Evolutionary conservation across 352 stramenopile genomes (phyloP).

Genomic region (Phytophthora fragariaefolia): DNA sequence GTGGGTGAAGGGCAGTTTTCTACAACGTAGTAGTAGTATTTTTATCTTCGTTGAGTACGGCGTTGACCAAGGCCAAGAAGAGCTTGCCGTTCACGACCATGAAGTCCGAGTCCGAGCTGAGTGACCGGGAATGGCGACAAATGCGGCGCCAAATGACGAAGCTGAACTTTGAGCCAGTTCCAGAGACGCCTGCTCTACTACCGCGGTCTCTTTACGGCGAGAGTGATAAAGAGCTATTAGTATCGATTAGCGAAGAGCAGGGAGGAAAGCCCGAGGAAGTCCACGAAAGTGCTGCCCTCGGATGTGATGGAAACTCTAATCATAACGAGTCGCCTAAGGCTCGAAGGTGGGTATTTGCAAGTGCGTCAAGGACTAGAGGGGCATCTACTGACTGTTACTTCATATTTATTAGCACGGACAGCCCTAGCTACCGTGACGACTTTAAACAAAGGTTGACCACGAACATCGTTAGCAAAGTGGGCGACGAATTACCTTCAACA

Average conservation of each 20-base stretch:
- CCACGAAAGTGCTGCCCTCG: not conserved
- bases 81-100: slow-evolving; percentile 10
- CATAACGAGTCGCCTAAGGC: slow-evolving; percentile 18
- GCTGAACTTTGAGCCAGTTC: slow-evolving; percentile 71
- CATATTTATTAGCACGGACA: not conserved
- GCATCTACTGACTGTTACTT: slow-evolving; percentile 5
- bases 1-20: not conserved
- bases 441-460: not conserved
- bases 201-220: slow-evolving; percentile 44
- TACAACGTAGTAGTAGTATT: not conserved
- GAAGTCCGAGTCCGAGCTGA: slow-evolving; percentile 36
- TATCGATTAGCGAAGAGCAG: not conserved
- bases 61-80: no score
- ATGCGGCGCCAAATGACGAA: slow-evolving; percentile 60
- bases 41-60: no score
- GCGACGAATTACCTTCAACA: slow-evolving; percentile 32
- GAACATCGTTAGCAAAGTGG: slow-evolving; percentile 3
- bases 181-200: slow-evolving; percentile 56
- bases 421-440: not conserved
- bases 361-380: not conserved
- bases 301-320: not conserved
- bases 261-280: slow-evolving; percentile 11
- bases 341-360: slow-evolving; percentile 4
- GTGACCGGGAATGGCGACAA: slow-evolving; percentile 64
- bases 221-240: slow-evolving; percentile 22